Conservation (phyloP, 192 early-diverging fungal species). For the Entomortierella lignicola region DNA sequence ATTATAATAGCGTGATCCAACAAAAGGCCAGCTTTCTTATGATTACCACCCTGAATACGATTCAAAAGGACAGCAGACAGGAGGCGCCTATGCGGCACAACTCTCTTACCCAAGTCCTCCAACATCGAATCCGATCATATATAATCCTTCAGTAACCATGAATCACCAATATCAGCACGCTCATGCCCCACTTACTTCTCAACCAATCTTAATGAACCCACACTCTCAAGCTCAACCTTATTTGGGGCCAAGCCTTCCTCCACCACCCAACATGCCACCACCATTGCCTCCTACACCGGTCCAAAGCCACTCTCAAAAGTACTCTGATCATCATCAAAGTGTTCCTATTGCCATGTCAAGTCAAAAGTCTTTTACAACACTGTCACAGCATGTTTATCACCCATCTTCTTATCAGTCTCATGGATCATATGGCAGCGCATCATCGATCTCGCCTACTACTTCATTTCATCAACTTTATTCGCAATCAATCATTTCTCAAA, state of each 20-base stretch:
- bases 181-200: background rate
- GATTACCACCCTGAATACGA: background rate
- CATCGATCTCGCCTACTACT: background rate
- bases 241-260: background rate
- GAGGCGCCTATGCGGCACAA: background rate
- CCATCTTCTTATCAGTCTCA: background rate
- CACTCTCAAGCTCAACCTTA: background rate
- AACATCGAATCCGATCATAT: background rate
- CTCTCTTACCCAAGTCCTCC: background rate
- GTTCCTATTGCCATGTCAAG: too few species aligned
- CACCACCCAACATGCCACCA: background rate
- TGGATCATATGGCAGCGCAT: too few species aligned
- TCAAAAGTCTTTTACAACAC: too few species aligned
- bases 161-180: background rate
- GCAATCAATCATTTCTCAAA: background rate
- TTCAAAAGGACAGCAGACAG: background rate
- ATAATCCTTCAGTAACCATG: background rate
- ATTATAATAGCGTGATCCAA: background rate
- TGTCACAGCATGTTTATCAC: too few species aligned
- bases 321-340: background rate
- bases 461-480: constrained; percentile 2
- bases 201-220: background rate
- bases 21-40: background rate
- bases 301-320: background rate
- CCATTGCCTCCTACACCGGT: background rate